Evolutionary conservation across 768 basidiomycete genomes (phyloP).

Genomic region (Strobilomyces echinocephalus): DNA sequence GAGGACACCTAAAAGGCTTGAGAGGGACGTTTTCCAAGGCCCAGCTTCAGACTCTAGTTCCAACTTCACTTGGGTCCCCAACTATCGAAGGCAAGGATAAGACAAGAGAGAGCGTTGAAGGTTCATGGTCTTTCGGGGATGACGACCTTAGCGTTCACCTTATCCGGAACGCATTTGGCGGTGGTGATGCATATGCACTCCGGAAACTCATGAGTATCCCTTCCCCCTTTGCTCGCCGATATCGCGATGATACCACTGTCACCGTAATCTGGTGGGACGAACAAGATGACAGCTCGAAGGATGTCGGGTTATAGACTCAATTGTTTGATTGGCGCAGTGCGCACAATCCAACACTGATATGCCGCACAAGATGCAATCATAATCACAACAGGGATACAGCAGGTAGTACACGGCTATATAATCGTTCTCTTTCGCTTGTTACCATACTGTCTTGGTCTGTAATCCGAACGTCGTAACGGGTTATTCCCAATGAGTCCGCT

Average conservation of each 20-base stretch:
- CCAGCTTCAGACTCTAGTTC: slow-evolving; percentile 49
- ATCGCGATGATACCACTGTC: slow-evolving; percentile 81
- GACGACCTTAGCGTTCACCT: slow-evolving; percentile 77
- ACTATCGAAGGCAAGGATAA: slow-evolving; percentile 65
- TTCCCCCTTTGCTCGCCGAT: slow-evolving; percentile 69
- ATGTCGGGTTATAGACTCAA: slow-evolving; percentile 43
- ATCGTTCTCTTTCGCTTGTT: slow-evolving; percentile 33
- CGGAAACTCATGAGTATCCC: slow-evolving; percentile 73
- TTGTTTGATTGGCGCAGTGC: slow-evolving; percentile 31
- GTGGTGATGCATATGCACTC: slow-evolving; percentile 58
- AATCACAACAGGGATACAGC: slow-evolving; percentile 6
- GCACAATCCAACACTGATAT: background rate
- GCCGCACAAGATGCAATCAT: slow-evolving; percentile 1
- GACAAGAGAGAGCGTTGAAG: slow-evolving; percentile 32
- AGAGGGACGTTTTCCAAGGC: slow-evolving; percentile 61
- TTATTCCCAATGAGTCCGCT: slow-evolving; percentile 33
- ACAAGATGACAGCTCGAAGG: slow-evolving; percentile 38
- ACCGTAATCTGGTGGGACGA: slow-evolving; percentile 84
- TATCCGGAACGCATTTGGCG: slow-evolving; percentile 91
- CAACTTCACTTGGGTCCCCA: slow-evolving; percentile 45
- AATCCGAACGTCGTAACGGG: slow-evolving; percentile 28
- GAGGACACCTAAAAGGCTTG: slow-evolving; percentile 70
- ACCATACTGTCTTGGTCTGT: slow-evolving; percentile 27
- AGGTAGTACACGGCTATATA: slow-evolving; percentile 28
- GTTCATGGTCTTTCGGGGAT: slow-evolving; percentile 76